A percentile compares a stretch with the other conserved stretches of the same genome.
phyloP scores from a whole-genome alignment of 805 yeast genomes.

The Candida sphagnicola region DNA sequence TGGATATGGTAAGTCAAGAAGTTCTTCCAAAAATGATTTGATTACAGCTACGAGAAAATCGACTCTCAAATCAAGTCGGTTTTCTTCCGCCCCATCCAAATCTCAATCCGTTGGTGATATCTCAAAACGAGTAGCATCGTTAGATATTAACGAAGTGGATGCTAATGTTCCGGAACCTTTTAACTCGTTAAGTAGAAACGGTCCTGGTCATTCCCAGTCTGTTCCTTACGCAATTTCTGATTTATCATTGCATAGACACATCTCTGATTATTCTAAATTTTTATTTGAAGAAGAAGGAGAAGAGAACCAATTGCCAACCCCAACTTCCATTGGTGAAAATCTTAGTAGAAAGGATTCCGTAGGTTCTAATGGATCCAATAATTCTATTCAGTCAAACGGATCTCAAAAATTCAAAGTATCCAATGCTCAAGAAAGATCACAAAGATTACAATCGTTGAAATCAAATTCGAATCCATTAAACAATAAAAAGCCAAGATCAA shows the following conservation, averaged over 20 bases:
- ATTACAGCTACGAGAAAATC: constrained; percentile 25
- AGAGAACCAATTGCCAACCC: constrained; percentile 5
- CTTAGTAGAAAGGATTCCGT: neutral
- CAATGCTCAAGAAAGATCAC: constrained; percentile 7
- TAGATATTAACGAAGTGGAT: constrained; percentile 13
- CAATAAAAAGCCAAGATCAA: neutral
- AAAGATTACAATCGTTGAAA: constrained; percentile 3
- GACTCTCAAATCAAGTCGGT: constrained; percentile 30
- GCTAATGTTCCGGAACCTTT: neutral
- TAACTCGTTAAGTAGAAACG: neutral
- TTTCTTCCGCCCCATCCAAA: constrained; percentile 31
- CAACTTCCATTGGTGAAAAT: neutral
- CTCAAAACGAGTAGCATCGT: constrained; percentile 14
- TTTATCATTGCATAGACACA: constrained; percentile 15
- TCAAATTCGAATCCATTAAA: neutral
- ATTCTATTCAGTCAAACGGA: constrained; percentile 19
- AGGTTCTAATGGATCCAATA: constrained; percentile 7
- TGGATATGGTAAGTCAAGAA: neutral
- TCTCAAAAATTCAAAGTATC: constrained; percentile 21
- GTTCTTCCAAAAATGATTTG: constrained; percentile 9
- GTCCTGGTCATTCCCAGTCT: constrained; percentile 5
- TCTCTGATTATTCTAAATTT: constrained; percentile 23
- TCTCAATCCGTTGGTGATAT: constrained; percentile 1
- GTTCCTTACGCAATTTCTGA: constrained; percentile 13
- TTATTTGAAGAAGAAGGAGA: constrained; percentile 17